Percentiles rank a stretch among this genome's conserved stretches.
phyloP scores from a whole-genome alignment of 2,329 filamentous ascomycete genomes.

The Diaporthe citriasiana region DNA sequence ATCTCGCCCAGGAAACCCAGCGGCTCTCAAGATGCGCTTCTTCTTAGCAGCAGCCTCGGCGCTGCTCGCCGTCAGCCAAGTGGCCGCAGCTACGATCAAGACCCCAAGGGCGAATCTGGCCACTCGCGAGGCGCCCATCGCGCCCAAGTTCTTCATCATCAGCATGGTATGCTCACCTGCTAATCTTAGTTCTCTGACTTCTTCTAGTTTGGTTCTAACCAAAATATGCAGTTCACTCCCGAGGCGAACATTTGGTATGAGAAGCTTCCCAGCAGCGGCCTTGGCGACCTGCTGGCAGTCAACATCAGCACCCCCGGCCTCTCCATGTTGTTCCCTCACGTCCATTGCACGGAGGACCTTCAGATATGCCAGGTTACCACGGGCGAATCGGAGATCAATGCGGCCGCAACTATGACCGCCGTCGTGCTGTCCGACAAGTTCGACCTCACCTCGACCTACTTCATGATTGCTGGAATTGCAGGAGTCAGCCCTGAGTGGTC shows the following conservation, averaged over 20 bases:
- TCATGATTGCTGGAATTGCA: conserved; percentile 79
- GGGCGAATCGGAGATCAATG: conserved; percentile 82
- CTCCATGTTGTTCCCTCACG: conserved; percentile 74
- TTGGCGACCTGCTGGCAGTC: conserved; percentile 68
- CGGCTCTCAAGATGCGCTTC: conserved; percentile 37
- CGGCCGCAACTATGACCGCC: conserved; percentile 75
- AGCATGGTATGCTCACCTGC: conserved; percentile 64
- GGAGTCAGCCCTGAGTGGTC: conserved; percentile 79
- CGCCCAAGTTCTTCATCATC: conserved; percentile 74
- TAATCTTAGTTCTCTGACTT: background rate
- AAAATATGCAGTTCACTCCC: conserved; percentile 66
- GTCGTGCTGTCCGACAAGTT: conserved; percentile 74
- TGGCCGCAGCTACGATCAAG: conserved; percentile 35
- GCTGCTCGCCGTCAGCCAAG: conserved; percentile 38
- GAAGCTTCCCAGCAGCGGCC: conserved; percentile 59
- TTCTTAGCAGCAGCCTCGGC: conserved; percentile 29
- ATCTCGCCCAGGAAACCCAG: background rate
- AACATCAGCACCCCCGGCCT: conserved; percentile 73
- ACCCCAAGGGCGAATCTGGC: conserved; percentile 16
- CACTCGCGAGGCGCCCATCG: conserved; percentile 51
- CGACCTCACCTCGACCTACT: conserved; percentile 77
- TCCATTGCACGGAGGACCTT: conserved; percentile 73
- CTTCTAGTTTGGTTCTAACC: background rate
- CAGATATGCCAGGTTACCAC: conserved; percentile 78
- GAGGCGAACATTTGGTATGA: conserved; percentile 74